phyloP scores from a whole-genome alignment of 805 yeast genomes.

The Ascoidea tarda region DNA sequence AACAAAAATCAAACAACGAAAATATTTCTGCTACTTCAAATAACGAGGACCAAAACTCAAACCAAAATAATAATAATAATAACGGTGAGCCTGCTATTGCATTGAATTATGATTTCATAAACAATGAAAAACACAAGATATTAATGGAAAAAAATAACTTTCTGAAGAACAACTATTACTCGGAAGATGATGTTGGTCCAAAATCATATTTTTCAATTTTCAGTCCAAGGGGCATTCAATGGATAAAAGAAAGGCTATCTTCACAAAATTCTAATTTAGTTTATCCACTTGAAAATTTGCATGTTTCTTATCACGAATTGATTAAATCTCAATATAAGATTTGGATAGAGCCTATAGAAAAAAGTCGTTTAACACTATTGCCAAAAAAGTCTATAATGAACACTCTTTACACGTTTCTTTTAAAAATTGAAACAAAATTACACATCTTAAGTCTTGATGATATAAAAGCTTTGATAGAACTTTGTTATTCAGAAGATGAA shows the following conservation, averaged over 20 bases:
- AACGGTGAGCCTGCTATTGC: no score
- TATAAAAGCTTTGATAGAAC: neutral
- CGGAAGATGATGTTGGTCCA: neutral
- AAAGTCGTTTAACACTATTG: neutral
- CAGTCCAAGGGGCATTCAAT: neutral
- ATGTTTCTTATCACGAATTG: neutral
- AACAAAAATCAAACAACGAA: no score
- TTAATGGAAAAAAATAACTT: no score
- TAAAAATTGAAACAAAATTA: neutral
- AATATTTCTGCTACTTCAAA: no score
- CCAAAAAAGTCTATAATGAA: neutral
- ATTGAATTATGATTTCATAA: neutral
- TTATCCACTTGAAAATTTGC: neutral
- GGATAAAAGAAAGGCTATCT: neutral
- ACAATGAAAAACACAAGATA: neutral
- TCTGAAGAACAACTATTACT: neutral
- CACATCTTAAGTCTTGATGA: neutral
- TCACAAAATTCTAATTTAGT: neutral
- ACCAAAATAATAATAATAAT: no score
- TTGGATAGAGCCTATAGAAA: neutral
- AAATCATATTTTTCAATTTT: neutral
- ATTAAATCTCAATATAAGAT: neutral
- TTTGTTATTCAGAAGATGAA: neutral
- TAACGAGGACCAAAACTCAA: neutral
- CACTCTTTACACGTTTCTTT: no score